phyloP scores from a whole-genome alignment of 192 early-diverging fungal species.

The Coemansia sp. region DNA sequence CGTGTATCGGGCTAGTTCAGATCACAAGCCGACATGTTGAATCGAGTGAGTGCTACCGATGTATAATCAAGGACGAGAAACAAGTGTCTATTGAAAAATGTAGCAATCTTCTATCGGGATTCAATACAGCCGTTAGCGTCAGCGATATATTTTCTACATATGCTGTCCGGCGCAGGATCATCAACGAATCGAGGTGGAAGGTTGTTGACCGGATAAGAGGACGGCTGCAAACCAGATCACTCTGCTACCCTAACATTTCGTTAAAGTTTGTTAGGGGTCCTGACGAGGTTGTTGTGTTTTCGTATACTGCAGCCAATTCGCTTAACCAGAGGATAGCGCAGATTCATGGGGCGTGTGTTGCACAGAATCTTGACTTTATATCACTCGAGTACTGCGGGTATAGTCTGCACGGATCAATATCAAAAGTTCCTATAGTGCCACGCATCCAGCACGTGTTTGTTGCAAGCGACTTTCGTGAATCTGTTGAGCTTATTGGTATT shows the following conservation, averaged over 20 bases:
- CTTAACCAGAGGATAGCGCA: slow-evolving; percentile 43
- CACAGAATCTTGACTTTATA: slow-evolving; percentile 30
- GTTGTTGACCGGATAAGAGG: slow-evolving; percentile 14
- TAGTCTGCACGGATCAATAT: slow-evolving; percentile 35
- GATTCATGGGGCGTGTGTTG: slow-evolving; percentile 28
- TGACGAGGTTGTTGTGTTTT: slow-evolving; percentile 9
- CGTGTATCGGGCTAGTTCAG: slow-evolving; percentile 30
- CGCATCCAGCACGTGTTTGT: slow-evolving; percentile 43
- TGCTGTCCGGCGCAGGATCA: slow-evolving; percentile 27
- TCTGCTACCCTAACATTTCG: slow-evolving; percentile 30
- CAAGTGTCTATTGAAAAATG: slow-evolving; percentile 7
- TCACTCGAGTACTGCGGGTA: slow-evolving; percentile 24
- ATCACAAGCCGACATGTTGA: slow-evolving; percentile 14
- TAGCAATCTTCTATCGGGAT: neutral
- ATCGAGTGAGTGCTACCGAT: slow-evolving; percentile 6
- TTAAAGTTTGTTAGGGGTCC: slow-evolving; percentile 23
- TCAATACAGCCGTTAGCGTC: slow-evolving; percentile 26
- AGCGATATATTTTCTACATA: slow-evolving; percentile 31
- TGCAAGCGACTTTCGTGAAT: slow-evolving; percentile 8
- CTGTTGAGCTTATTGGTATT: slow-evolving; percentile 17
- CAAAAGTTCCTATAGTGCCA: slow-evolving; percentile 19
- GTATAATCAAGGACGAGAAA: slow-evolving; percentile 22
- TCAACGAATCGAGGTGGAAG: slow-evolving; percentile 18
- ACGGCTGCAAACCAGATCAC: slow-evolving; percentile 26
- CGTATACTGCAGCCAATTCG: slow-evolving; percentile 24